These are phyloP conservation scores for Cadophora sp. DNA, from an alignment of 2,329 filamentous ascomycete genomes.

Conservation along the genomic window DNA sequence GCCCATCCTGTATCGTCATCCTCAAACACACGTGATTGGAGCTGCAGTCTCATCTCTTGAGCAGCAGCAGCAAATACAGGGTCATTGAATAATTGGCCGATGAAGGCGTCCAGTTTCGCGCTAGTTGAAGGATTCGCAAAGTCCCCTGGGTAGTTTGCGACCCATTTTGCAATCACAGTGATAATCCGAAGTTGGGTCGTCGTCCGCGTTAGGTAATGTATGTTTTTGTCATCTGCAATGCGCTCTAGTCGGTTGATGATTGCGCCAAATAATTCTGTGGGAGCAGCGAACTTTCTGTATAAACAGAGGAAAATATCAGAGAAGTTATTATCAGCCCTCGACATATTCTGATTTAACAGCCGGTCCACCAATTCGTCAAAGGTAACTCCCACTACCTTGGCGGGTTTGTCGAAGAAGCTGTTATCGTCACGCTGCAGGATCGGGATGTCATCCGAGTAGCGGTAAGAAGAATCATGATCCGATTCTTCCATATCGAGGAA, in stretches of 20 bases:
- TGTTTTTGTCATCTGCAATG: conserved; percentile 68
- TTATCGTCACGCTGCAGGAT: conserved; percentile 73
- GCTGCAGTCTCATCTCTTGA: conserved; percentile 80
- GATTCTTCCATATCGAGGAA: conserved; percentile 64
- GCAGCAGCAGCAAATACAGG: conserved; percentile 85
- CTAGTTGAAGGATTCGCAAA: conserved; percentile 82
- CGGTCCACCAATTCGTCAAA: conserved; percentile 84
- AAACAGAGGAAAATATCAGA: conserved; percentile 87
- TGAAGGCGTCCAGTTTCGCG: conserved; percentile 76
- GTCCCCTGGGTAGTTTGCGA: conserved; percentile 88
- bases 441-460: conserved; percentile 71
- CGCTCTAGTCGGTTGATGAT: conserved; percentile 79
- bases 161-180: conserved; percentile 86
- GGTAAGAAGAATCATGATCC: conserved; percentile 66
- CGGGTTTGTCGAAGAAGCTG: conserved; percentile 59
- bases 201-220: conserved; percentile 77
- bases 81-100: conserved; percentile 74
- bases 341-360: conserved; percentile 81
- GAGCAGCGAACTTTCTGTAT: conserved; percentile 92
- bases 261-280: conserved; percentile 76
- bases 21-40: conserved; percentile 75
- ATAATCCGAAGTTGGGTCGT: conserved; percentile 84
- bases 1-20: conserved; percentile 96
- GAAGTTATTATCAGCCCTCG: conserved; percentile 89
- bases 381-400: conserved; percentile 59